A percentile compares a stretch with the other conserved stretches of the same genome.
Conservation (phyloP, 2,329 filamentous ascomycete genomes). For the Leptographium procerum region DNA sequence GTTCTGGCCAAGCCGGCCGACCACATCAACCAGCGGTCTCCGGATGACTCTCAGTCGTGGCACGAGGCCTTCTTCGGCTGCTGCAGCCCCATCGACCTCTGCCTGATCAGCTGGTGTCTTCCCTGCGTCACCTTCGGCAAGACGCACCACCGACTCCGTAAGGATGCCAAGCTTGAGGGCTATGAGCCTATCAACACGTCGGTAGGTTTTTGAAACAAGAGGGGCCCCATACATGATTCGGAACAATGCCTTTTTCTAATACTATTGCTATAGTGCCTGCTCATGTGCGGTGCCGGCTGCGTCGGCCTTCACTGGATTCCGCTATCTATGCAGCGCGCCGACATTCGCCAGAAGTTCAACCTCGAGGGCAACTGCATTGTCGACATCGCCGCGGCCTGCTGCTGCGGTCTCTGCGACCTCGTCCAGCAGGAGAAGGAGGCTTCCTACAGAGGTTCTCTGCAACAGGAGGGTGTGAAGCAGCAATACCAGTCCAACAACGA, state of each 20-base stretch:
- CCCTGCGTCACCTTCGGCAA: constrained; percentile 38
- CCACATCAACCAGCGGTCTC: constrained; percentile 30
- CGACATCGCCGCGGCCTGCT: constrained; percentile 31
- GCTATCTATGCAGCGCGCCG: constrained; percentile 31
- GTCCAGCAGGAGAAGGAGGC: constrained; percentile 38
- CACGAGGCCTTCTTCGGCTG: constrained; percentile 30
- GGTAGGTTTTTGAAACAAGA: constrained; percentile 20
- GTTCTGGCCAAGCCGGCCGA: constrained; percentile 30
- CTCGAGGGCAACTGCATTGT: constrained; percentile 31
- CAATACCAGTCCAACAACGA: constrained; percentile 20
- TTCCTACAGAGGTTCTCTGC: constrained; percentile 22
- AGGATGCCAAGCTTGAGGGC: constrained; percentile 27
- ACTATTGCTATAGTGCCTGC: constrained; percentile 25
- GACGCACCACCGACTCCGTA: constrained; percentile 33
- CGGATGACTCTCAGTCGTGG: constrained; percentile 27
- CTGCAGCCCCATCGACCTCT: constrained; percentile 31
- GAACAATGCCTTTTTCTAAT: background rate
- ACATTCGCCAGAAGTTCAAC: constrained; percentile 32
- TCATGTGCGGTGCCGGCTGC: constrained; percentile 29
- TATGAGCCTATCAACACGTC: constrained; percentile 36
- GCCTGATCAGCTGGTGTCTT: constrained; percentile 32
- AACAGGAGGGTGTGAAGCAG: constrained; percentile 15
- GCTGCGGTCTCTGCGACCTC: constrained; percentile 32
- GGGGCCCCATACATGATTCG: background rate
- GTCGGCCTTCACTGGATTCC: constrained; percentile 30